Evolutionary conservation across 2,329 filamentous ascomycete genomes (phyloP).

Genomic region (Beauveria sp.): DNA sequence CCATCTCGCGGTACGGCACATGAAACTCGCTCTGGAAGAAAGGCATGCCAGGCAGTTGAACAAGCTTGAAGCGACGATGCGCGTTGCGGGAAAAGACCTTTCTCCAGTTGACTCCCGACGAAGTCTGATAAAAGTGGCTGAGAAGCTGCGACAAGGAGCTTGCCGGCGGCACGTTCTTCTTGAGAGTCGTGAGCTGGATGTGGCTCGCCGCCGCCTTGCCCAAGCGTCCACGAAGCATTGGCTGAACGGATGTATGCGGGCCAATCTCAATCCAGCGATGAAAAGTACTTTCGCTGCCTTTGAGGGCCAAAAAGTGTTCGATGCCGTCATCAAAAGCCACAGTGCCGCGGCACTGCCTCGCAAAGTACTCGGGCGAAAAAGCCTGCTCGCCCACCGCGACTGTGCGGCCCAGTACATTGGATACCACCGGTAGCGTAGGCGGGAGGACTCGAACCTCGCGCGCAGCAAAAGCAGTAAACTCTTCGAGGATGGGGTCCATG

Average conservation of each 20-base stretch:
- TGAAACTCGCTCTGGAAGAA: background rate
- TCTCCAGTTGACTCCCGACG: background rate
- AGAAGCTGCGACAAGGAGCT: background rate
- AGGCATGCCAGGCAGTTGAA: background rate
- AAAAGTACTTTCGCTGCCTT: background rate
- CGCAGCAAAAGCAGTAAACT: constrained; percentile 11
- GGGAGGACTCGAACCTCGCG: background rate
- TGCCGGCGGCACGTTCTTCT: background rate
- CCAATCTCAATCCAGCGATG: background rate
- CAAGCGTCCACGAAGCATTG: background rate
- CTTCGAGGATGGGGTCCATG: constrained; percentile 19
- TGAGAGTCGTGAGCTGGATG: background rate
- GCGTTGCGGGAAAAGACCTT: background rate
- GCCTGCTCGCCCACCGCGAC: background rate
- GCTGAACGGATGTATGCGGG: background rate
- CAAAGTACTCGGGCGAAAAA: background rate
- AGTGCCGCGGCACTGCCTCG: background rate
- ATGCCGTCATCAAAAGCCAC: background rate
- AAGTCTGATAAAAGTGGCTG: background rate
- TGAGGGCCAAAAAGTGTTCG: background rate
- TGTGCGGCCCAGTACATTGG: constrained; percentile 13
- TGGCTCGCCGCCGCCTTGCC: background rate
- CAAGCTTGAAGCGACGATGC: background rate
- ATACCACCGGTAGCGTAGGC: constrained; percentile 12
- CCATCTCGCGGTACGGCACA: background rate